Conservation (phyloP, 2,329 filamentous ascomycete species). For the Penicillium sp. region DNA sequence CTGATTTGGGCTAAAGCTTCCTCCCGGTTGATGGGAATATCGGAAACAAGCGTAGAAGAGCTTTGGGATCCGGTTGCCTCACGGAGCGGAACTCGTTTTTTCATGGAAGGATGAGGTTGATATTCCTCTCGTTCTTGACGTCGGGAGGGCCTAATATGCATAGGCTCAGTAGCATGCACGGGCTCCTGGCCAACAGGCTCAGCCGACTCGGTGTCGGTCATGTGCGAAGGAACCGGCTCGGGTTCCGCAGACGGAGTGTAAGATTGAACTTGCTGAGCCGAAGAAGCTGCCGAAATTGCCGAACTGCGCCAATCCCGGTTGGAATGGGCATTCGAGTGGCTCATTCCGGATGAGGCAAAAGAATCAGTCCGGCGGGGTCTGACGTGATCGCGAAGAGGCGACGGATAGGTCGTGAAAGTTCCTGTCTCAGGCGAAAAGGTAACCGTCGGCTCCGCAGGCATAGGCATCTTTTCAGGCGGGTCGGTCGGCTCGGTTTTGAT, state of each 20-base stretch:
- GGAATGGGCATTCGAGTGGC: conserved; percentile 5
- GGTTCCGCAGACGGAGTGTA: conserved; percentile 22
- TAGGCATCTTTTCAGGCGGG: conserved; percentile 25
- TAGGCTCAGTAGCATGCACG: not conserved
- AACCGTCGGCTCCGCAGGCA: conserved; percentile 41
- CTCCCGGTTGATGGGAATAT: conserved; percentile 52
- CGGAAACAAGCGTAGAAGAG: conserved; percentile 36
- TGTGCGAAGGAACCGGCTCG: conserved; percentile 8
- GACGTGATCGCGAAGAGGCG: conserved; percentile 37
- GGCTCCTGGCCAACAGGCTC: conserved; percentile 5
- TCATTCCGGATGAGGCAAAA: conserved; percentile 17
- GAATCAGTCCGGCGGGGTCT: conserved; percentile 27
- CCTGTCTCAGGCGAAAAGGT: conserved; percentile 49
- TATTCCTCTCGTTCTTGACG: conserved; percentile 14
- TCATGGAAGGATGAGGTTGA: conserved; percentile 26
- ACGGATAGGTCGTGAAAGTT: conserved; percentile 48
- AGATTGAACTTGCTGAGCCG: conserved; percentile 11
- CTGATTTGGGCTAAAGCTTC: conserved; percentile 55
- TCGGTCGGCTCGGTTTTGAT: conserved; percentile 26
- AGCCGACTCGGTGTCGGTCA: not conserved
- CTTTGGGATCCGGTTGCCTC: conserved; percentile 29
- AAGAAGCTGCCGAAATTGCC: conserved; percentile 8
- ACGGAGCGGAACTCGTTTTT: conserved; percentile 38
- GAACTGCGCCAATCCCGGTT: conserved; percentile 11
- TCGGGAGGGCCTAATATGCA: conserved; percentile 17